Conservation (phyloP, 2,329 filamentous ascomycete species). For the Trichoderma breve region DNA sequence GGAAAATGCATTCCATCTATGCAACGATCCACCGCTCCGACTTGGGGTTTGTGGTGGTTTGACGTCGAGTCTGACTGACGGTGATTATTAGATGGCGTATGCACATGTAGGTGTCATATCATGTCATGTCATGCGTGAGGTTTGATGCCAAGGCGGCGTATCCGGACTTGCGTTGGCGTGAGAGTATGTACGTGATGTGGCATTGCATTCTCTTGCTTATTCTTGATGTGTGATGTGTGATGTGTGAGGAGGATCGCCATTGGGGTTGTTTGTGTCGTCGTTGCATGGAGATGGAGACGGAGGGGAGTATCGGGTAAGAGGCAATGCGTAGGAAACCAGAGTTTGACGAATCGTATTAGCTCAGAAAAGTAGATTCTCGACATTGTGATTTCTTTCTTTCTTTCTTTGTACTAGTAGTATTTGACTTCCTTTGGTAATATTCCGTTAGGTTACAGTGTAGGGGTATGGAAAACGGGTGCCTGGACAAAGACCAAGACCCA, state of each 20-base stretch:
- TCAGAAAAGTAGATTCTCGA: neutral
- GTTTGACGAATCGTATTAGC: neutral
- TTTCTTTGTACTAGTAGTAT: neutral
- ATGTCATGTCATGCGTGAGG: neutral
- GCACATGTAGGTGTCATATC: neutral
- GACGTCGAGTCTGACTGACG: neutral
- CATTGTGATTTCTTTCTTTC: neutral
- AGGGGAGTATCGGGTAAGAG: too few relatives aligned
- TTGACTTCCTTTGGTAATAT: neutral
- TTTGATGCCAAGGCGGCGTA: conserved; percentile 4
- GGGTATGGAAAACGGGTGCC: neutral
- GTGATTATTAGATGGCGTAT: neutral
- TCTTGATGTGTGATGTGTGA: neutral
- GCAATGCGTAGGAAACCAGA: too few relatives aligned
- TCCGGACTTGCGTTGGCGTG: neutral
- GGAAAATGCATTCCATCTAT: neutral
- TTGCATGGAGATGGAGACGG: neutral
- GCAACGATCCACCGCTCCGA: neutral
- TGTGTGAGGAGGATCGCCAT: neutral
- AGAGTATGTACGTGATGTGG: neutral
- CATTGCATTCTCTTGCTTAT: neutral
- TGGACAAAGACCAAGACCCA: neutral
- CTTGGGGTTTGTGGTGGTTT: neutral
- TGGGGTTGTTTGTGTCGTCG: neutral
- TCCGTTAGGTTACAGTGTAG: neutral